Conservation (phyloP, 2,329 filamentous ascomycete species). For the Nemania sp. region DNA sequence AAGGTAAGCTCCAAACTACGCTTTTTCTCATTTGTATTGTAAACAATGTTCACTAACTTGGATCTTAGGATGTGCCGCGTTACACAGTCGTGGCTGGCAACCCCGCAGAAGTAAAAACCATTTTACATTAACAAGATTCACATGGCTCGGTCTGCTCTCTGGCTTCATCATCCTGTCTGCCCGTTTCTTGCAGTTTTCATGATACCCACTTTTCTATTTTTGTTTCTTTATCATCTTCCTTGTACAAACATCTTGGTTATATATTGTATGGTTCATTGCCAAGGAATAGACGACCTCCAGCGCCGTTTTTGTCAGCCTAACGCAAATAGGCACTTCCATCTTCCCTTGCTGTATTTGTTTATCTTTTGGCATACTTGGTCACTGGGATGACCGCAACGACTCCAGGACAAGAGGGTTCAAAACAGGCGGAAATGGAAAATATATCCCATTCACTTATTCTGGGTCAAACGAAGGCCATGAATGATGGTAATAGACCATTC, state of each 20-base stretch:
- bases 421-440: constrained; percentile 1
- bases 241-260: constrained; percentile 21
- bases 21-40: neutral
- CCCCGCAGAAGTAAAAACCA: constrained; percentile 61
- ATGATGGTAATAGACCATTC: too few relatives aligned
- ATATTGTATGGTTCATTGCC: constrained; percentile 13
- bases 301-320: constrained; percentile 1
- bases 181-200: constrained; percentile 18
- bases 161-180: constrained; percentile 3
- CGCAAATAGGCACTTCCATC: neutral
- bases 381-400: neutral
- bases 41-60: constrained; percentile 7
- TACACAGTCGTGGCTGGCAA: constrained; percentile 73
- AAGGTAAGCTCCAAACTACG: constrained; percentile 55
- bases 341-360: neutral
- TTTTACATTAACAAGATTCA: constrained; percentile 26
- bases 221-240: constrained; percentile 17
- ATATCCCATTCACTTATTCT: neutral
- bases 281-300: constrained; percentile 19
- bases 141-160: neutral
- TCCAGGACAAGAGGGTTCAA: neutral
- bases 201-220: constrained; percentile 24
- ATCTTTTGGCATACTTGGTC: neutral
- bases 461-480: neutral
- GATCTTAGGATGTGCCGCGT: constrained; percentile 61